phyloP scores from a whole-genome alignment of 441 rosid species.

The Erodium texanum region DNA sequence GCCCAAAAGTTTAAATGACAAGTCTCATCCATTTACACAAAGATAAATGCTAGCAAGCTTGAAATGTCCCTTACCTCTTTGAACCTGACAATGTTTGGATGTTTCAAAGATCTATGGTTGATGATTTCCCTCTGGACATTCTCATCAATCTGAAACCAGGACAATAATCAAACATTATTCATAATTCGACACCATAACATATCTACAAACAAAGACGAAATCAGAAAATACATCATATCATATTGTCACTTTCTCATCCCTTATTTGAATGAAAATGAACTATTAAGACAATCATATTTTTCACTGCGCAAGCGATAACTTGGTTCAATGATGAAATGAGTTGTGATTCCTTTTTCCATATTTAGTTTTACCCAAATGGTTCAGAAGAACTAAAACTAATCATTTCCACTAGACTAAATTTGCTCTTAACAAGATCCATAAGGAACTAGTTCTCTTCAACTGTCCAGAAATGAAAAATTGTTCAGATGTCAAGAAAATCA shows the following conservation, averaged over 20 bases:
- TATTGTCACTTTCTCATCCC: background rate
- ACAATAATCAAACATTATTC: slow-evolving; percentile 3
- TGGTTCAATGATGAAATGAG: background rate
- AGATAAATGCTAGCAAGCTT: too few species aligned
- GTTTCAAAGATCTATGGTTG: slow-evolving; percentile 58
- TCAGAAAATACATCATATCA: background rate
- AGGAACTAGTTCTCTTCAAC: too few species aligned
- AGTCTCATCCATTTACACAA: background rate
- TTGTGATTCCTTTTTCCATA: background rate
- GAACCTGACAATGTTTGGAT: slow-evolving; percentile 63
- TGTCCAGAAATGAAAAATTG: too few species aligned
- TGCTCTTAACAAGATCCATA: too few species aligned
- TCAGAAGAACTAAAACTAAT: too few species aligned
- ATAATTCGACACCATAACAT: background rate
- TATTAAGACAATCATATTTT: too few species aligned
- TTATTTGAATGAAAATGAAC: too few species aligned
- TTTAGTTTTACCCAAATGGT: background rate
- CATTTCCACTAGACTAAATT: too few species aligned
- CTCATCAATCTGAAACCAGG: slow-evolving; percentile 50
- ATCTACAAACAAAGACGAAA: background rate
- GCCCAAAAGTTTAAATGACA: background rate
- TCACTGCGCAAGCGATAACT: background rate
- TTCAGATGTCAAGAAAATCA: too few species aligned
- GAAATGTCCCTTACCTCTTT: slow-evolving; percentile 44
- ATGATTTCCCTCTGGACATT: slow-evolving; percentile 68